phyloP scores from a whole-genome alignment of 805 yeast species.

The Debaryomyces maramus region DNA sequence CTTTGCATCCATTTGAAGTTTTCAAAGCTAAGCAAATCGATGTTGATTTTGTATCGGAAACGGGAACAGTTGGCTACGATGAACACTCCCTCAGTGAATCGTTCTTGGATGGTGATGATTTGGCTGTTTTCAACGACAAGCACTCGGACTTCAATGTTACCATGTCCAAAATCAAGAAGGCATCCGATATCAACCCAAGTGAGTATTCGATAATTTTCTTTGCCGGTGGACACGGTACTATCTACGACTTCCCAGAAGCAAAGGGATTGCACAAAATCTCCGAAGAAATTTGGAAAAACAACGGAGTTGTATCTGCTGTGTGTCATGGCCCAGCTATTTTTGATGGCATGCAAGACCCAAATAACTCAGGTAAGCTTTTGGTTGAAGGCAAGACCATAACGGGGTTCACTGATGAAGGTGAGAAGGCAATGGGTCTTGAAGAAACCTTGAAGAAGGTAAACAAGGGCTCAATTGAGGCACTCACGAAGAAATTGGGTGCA shows the following conservation, averaged over 20 bases:
- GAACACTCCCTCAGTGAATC: constrained; percentile 48
- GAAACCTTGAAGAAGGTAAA: constrained; percentile 20
- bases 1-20: constrained; percentile 55
- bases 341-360: constrained; percentile 43
- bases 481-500: constrained; percentile 43
- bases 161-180: constrained; percentile 43
- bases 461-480: constrained; percentile 36
- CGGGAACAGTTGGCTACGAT: constrained; percentile 58
- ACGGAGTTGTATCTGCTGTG: constrained; percentile 62
- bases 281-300: constrained; percentile 45
- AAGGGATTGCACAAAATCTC: constrained; percentile 46
- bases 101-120: constrained; percentile 44
- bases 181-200: constrained; percentile 47
- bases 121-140: constrained; percentile 35
- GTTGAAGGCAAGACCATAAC: constrained; percentile 56
- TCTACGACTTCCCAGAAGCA: constrained; percentile 59
- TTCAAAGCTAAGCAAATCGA: constrained; percentile 50
- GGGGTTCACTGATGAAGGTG: constrained; percentile 62
- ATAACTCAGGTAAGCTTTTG: constrained; percentile 41
- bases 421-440: constrained; percentile 28
- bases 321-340: constrained; percentile 70
- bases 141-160: constrained; percentile 39
- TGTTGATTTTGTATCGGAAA: constrained; percentile 58
- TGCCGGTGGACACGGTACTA: constrained; percentile 66
- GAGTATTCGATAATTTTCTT: constrained; percentile 59